Base-by-base conservation (phyloP, 768 basidiomycete species). In the Amyloporia xantha region DNA sequence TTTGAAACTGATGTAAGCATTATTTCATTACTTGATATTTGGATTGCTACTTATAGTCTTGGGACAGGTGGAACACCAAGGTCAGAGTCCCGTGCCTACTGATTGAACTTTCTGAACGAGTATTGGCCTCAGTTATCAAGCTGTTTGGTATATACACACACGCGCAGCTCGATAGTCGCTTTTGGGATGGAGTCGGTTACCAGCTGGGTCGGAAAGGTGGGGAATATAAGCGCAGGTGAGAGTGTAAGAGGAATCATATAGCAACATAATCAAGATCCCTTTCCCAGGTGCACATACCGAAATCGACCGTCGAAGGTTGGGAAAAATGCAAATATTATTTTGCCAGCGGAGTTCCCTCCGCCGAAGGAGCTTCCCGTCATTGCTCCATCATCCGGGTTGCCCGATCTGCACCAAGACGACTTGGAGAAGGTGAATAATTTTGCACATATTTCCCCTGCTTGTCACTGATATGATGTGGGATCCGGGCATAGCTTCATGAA, bases 401-500 rank as follows among this genome's bases (percentile, higher is more conserved):
- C 71, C 1, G 63, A 65, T 39, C 51, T 78, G 12, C 70, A 71
- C 3, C 61, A 68, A 5, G 69, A 78, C 28, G 72, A 76, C 39
- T 64, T 68, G 41, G 71, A 72, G 48, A 69, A 77, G 67, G 78
- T 79, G 54, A 27, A 23, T 26, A 49, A n/a, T 28, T 26, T 36
- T 44, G 5, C n/a, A 9, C 26, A 12, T 28, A 4, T 26, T 20
- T 25, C 9, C 5, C 55, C 21, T 17, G 7, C n/a, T n/a, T n/a
- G n/a, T n/a, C 21, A n/a, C 30, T 39, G 2, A 35, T 12, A 7
- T 26, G 24, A 26, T 36, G 10, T n/a, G 27, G n/a, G n/a, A n/a
- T n/a, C n/a, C n/a, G n/a, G n/a, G n/a, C 23, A 20, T 40, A 82
- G 79, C 66, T 82, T 7, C 81, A 84, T 54, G 68, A 75, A 1